Evolutionary conservation across 306 rosid species (phyloP).

Genomic region (Senna tora): DNA sequence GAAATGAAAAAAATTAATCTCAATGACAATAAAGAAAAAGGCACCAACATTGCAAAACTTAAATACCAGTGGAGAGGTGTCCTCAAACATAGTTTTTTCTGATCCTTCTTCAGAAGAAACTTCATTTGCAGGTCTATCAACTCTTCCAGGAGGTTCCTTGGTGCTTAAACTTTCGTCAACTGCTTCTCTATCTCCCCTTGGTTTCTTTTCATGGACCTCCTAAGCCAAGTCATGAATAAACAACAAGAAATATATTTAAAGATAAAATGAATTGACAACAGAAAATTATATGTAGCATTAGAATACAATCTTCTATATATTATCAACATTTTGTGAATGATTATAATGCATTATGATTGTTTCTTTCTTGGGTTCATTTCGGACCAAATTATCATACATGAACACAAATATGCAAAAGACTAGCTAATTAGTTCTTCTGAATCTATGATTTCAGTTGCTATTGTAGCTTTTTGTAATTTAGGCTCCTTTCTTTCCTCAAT

Average conservation of each 20-base stretch:
- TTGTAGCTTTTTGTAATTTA: too few relatives aligned
- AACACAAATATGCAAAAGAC: too few relatives aligned
- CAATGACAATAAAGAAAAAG: too few relatives aligned
- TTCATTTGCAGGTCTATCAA: too few relatives aligned
- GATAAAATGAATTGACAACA: neutral
- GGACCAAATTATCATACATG: neutral
- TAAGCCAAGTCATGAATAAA: neutral
- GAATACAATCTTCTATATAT: neutral
- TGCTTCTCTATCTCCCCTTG: too few relatives aligned
- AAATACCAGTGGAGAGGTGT: too few relatives aligned
- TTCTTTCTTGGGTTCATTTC: neutral
- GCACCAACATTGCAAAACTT: too few relatives aligned
- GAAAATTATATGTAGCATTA: neutral
- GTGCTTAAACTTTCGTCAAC: too few relatives aligned
- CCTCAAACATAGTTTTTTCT: too few relatives aligned
- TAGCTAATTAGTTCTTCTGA: neutral
- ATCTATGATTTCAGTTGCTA: neutral
- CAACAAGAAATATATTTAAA: neutral
- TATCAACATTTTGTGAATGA: neutral
- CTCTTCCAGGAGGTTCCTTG: too few relatives aligned
- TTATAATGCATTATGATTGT: neutral
- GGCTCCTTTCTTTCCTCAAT: neutral
- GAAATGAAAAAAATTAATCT: too few relatives aligned
- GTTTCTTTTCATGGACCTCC: too few relatives aligned
- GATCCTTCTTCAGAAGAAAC: neutral